Percentiles rank a stretch among this genome's conserved stretches.
phyloP scores from a whole-genome alignment of 768 basidiomycete species.

The Pulveroboletus frians region DNA sequence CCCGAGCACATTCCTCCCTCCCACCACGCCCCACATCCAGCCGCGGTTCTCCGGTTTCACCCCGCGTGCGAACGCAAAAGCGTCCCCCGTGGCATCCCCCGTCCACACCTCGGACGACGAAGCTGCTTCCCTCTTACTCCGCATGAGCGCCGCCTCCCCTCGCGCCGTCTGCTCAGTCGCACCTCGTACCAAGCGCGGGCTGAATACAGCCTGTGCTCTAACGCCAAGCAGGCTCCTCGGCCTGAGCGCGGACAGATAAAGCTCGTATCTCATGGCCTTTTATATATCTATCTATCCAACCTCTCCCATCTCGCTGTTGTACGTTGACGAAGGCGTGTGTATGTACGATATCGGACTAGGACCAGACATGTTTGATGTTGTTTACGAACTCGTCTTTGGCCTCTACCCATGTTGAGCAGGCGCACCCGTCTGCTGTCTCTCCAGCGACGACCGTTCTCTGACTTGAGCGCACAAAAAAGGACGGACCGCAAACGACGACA shows the following conservation, averaged over 20 bases:
- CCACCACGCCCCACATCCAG: constrained; percentile 11
- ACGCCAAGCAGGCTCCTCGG: constrained; percentile 27
- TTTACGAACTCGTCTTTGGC: constrained; percentile 2
- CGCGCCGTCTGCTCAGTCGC: not conserved
- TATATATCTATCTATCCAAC: not conserved
- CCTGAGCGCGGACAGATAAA: constrained; percentile 12
- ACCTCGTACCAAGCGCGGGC: not conserved
- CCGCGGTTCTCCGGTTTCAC: constrained; percentile 22
- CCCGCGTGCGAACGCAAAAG: constrained; percentile 14
- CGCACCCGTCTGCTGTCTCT: not conserved
- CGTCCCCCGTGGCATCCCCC: constrained; percentile 23
- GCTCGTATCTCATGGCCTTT: not conserved
- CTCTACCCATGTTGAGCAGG: constrained; percentile 9
- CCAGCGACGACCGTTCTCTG: not conserved
- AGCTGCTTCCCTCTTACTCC: constrained; percentile 58
- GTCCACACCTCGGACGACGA: constrained; percentile 55
- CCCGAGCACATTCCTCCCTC: constrained; percentile 20
- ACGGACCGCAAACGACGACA: constrained; percentile 77
- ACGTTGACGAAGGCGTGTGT: constrained; percentile 1
- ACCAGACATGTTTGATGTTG: constrained; percentile 3
- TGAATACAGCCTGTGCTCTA: constrained; percentile 11
- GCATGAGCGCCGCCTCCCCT: constrained; percentile 42
- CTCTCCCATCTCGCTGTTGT: not conserved
- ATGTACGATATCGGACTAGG: constrained; percentile 1
- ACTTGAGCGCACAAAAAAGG: constrained; percentile 38